Conservation (phyloP, 2,329 filamentous ascomycete species). For the Didymella keratinophila region DNA sequence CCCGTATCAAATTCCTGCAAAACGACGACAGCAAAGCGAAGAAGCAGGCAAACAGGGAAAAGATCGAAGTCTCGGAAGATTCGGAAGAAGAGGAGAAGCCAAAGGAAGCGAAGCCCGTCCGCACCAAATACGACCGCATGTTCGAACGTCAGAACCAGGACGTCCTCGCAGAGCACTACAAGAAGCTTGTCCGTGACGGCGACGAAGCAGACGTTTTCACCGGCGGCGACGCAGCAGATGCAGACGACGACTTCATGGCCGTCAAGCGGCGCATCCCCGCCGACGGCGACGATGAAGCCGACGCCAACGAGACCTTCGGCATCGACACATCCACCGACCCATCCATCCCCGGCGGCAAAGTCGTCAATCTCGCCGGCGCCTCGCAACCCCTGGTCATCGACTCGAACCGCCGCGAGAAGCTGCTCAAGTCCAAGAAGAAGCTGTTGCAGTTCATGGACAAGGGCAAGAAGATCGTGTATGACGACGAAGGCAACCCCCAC, state of each 20-base stretch:
- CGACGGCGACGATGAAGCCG: conserved; percentile 64
- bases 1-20: conserved; percentile 91
- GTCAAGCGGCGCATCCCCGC: conserved; percentile 87
- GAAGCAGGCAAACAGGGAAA: conserved; percentile 83
- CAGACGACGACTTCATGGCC: conserved; percentile 82
- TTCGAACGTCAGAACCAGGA: conserved; percentile 97
- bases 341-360: conserved; percentile 57
- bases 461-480: conserved; percentile 85
- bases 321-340: conserved; percentile 54
- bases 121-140: conserved; percentile 98
- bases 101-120: conserved; percentile 70
- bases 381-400: conserved; percentile 81
- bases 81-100: conserved; percentile 63
- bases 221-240: conserved; percentile 56
- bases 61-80: conserved; percentile 65
- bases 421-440: conserved; percentile 95
- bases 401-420: conserved; percentile 92
- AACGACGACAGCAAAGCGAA: conserved; percentile 84
- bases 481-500: conserved; percentile 88
- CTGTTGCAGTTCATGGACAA: conserved; percentile 89
- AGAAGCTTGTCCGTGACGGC: conserved; percentile 75
- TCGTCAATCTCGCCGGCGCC: conserved; percentile 71
- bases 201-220: conserved; percentile 50
- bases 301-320: conserved; percentile 27
- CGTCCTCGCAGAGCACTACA: conserved; percentile 91